phyloP scores from a whole-genome alignment of 2,329 filamentous ascomycete genomes.

The Colletotrichum spaethianum region DNA sequence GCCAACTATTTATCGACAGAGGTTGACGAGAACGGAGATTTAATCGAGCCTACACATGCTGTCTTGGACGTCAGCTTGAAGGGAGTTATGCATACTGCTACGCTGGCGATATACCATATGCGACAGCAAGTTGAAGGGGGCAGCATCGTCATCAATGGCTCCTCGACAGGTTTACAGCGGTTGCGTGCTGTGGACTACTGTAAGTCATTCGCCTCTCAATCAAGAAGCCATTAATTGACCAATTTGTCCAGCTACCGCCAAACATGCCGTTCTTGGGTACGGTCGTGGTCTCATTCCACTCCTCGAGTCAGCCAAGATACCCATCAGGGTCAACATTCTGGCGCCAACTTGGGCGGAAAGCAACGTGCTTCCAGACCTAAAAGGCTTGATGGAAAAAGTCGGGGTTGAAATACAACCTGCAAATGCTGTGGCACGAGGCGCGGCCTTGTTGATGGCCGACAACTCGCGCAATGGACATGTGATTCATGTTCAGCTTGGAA shows the following conservation, averaged over 20 bases:
- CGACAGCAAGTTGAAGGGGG: slow-evolving; percentile 61
- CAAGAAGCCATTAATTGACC: slow-evolving; percentile 17
- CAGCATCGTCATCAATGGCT: slow-evolving; percentile 69
- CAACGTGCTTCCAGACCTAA: slow-evolving; percentile 58
- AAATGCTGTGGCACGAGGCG: slow-evolving; percentile 62
- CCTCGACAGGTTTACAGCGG: slow-evolving; percentile 64
- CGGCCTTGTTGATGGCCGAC: slow-evolving; percentile 65
- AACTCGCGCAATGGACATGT: slow-evolving; percentile 62
- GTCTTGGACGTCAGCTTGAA: slow-evolving; percentile 66
- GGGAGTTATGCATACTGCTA: slow-evolving; percentile 64
- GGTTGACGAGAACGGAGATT: slow-evolving; percentile 64
- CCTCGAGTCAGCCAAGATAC: slow-evolving; percentile 53
- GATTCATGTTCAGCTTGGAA: slow-evolving; percentile 64
- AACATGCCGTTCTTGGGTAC: slow-evolving; percentile 69
- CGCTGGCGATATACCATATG: slow-evolving; percentile 65
- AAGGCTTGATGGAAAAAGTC: slow-evolving; percentile 53
- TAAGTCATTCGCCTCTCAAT: slow-evolving; percentile 42
- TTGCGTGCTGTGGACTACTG: slow-evolving; percentile 67
- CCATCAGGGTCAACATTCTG: slow-evolving; percentile 67
- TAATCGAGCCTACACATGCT: slow-evolving; percentile 58
- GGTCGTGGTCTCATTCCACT: slow-evolving; percentile 61
- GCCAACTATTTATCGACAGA: slow-evolving; percentile 62
- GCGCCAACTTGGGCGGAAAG: slow-evolving; percentile 44
- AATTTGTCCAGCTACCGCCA: slow-evolving; percentile 58
- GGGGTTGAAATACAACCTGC: slow-evolving; percentile 60